Evolutionary conservation across 2,329 filamentous ascomycete species (phyloP).

Genomic region (Clonostachys byssicola): DNA sequence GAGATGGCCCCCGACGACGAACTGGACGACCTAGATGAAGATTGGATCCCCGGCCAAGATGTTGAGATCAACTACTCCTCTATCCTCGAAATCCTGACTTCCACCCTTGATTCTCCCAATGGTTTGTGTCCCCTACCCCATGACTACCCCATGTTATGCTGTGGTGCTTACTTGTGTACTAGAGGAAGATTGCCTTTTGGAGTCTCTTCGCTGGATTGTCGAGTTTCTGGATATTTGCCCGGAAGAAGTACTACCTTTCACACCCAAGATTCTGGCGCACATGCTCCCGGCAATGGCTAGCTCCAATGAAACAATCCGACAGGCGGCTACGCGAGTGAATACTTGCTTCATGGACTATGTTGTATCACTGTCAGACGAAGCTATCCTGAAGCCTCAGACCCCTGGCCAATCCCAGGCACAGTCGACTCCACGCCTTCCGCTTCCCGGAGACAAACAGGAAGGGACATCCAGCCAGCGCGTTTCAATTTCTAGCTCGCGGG

Average conservation of each 20-base stretch:
- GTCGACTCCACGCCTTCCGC: constrained; percentile 33
- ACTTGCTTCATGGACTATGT: constrained; percentile 91
- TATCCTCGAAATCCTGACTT: constrained; percentile 87
- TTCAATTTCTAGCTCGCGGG: constrained; percentile 48
- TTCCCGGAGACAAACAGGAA: constrained; percentile 39
- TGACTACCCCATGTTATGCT: not conserved
- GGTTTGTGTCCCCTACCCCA: constrained; percentile 41
- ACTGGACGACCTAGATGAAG: constrained; percentile 69
- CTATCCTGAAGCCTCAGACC: constrained; percentile 17
- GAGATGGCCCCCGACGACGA: constrained; percentile 53
- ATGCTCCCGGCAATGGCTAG: constrained; percentile 93
- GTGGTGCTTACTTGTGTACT: constrained; percentile 8
- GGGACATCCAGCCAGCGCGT: constrained; percentile 43
- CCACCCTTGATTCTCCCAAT: constrained; percentile 78
- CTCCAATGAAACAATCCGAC: constrained; percentile 81
- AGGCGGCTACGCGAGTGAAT: constrained; percentile 86
- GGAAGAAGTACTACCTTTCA: constrained; percentile 92
- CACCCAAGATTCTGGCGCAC: constrained; percentile 85
- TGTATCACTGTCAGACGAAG: constrained; percentile 78
- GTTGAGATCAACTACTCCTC: constrained; percentile 90
- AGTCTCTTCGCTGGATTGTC: constrained; percentile 91
- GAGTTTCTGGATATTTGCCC: constrained; percentile 96
- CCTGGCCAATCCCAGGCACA: constrained; percentile 14
- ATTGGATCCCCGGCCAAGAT: constrained; percentile 97
- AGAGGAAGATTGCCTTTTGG: constrained; percentile 90